These are phyloP conservation scores for Heliamphora exappendiculata DNA, from an alignment of 148 eudicot species.

Conservation along the genomic window DNA sequence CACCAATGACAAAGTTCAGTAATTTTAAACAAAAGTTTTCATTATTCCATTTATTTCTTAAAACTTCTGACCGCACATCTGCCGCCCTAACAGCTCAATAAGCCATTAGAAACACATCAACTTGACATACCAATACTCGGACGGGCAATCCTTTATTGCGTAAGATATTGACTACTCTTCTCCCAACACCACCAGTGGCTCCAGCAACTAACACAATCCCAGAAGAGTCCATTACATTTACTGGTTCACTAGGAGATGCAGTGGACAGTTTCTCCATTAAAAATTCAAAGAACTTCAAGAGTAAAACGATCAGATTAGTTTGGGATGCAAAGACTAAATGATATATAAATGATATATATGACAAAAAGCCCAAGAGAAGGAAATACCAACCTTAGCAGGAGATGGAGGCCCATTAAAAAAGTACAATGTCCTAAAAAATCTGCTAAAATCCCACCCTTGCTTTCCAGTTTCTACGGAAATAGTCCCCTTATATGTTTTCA, in stretches of 20 bases:
- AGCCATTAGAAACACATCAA: neutral
- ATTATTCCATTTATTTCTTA: neutral
- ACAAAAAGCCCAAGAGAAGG: slow-evolving; percentile 12
- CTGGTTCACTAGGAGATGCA: slow-evolving; percentile 56
- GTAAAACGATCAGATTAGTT: slow-evolving; percentile 9
- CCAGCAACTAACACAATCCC: slow-evolving; percentile 78
- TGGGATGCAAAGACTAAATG: neutral
- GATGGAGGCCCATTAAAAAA: slow-evolving; percentile 91
- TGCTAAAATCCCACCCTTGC: slow-evolving; percentile 92
- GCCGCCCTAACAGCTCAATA: neutral
- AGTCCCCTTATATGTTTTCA: slow-evolving; percentile 41
- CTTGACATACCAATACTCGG: slow-evolving; percentile 56
- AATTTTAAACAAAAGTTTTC: neutral
- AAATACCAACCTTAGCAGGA: slow-evolving; percentile 63
- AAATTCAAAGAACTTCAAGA: slow-evolving; percentile 61
- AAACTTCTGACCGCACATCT: neutral
- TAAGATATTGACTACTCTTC: slow-evolving; percentile 82
- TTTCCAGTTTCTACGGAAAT: slow-evolving; percentile 54
- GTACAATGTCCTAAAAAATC: slow-evolving; percentile 79
- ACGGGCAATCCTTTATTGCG: slow-evolving; percentile 71
- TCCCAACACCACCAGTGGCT: slow-evolving; percentile 98
- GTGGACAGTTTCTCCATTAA: slow-evolving; percentile 59
- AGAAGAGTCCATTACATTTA: slow-evolving; percentile 63
- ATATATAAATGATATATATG: neutral
- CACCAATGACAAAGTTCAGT: neutral